Evolutionary conservation across 495 filamentous ascomycete genomes (phyloP).

Genomic region (Mycothermus thermophilus): DNA sequence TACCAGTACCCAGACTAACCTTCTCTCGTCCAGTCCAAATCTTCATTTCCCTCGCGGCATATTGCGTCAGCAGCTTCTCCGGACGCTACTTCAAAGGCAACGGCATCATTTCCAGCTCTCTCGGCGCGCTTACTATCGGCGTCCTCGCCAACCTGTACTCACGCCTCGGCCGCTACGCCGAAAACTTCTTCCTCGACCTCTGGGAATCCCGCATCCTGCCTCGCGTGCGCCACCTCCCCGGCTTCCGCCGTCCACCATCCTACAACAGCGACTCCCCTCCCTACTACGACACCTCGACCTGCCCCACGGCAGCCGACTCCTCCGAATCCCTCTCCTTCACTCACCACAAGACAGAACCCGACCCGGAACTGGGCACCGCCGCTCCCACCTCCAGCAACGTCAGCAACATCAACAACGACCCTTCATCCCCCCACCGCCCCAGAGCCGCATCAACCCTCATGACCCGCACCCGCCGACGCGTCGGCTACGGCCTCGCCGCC

Average conservation of each 20-base stretch:
- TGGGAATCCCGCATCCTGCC: slow-evolving; percentile 19
- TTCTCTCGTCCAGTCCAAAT: slow-evolving; percentile 42
- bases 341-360: slow-evolving; percentile 1
- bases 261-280: too few relatives aligned
- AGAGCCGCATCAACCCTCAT: slow-evolving; percentile 2
- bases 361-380: slow-evolving; percentile 10
- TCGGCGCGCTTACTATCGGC: slow-evolving; percentile 78
- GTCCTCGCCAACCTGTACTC: slow-evolving; percentile 81
- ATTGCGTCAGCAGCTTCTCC: slow-evolving; percentile 72
- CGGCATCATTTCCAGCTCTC: slow-evolving; percentile 67
- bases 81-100: slow-evolving; percentile 57
- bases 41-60: slow-evolving; percentile 70
- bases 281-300: background rate
- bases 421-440: too few relatives aligned
- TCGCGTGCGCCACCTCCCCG: slow-evolving; percentile 4
- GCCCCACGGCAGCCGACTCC: slow-evolving; percentile 1
- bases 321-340: slow-evolving; percentile 3
- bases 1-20: background rate
- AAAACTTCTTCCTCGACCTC: slow-evolving; percentile 19
- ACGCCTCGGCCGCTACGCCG: slow-evolving; percentile 41
- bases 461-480: slow-evolving; percentile 11
- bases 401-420: slow-evolving; percentile 3
- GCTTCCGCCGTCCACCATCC: slow-evolving; percentile 2
- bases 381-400: background rate
- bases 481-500: slow-evolving; percentile 66